Percentiles rank a stretch among this genome's conserved stretches.
Evolutionary conservation across 129 eudicot genomes (phyloP).

Genomic region (Scalesia atractyloides): DNA sequence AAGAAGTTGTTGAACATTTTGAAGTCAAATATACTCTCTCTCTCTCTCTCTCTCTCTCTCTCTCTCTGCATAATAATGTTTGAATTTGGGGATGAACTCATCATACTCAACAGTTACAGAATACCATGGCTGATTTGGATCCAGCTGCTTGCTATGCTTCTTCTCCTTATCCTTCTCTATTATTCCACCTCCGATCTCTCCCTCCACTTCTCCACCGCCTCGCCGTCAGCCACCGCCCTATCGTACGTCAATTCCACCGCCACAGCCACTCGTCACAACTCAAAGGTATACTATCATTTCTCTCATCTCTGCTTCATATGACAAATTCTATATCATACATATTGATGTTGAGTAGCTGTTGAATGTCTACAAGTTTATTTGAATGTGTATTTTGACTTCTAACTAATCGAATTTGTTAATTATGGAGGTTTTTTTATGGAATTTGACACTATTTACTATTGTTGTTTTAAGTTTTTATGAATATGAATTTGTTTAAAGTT

Average conservation of each 20-base stretch:
- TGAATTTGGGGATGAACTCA: conserved; percentile 69
- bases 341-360: background rate
- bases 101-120: conserved; percentile 57
- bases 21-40: background rate
- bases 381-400: background rate
- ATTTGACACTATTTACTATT: too few species aligned
- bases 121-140: conserved; percentile 88
- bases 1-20: background rate
- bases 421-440: background rate
- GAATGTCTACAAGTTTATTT: background rate
- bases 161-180: conserved; percentile 56
- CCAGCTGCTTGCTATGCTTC: conserved; percentile 64
- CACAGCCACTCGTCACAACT: conserved; percentile 4
- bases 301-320: background rate
- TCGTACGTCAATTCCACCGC: too few species aligned
- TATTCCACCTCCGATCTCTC: conserved; percentile 40
- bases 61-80: conserved; percentile 40
- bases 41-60: conserved; percentile 7
- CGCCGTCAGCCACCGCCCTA: conserved; percentile 20
- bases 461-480: too few species aligned
- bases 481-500: too few species aligned
- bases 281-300: conserved; percentile 34
- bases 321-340: background rate
- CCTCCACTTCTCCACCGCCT: conserved; percentile 27
- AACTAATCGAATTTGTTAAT: background rate